phyloP scores from a whole-genome alignment of 2,329 filamentous ascomycete genomes.

The Cadophora luteo-olivacea region DNA sequence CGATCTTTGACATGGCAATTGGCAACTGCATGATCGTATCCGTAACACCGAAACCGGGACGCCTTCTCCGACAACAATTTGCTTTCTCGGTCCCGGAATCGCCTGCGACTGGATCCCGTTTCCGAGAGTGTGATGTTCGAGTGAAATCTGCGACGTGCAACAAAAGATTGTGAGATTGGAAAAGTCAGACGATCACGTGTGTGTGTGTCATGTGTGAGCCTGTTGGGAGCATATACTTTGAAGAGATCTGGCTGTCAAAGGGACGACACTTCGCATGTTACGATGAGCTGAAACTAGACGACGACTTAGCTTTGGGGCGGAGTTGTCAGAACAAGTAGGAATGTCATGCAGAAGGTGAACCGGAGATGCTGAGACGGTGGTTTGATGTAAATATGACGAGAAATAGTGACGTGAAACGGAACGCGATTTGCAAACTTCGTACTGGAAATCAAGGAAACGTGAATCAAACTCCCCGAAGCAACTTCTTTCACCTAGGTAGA shows the following conservation, averaged over 20 bases:
- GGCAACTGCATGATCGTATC: conserved; percentile 1
- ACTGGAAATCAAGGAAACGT: not conserved
- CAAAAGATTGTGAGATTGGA: not conserved
- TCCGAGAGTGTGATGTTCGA: conserved; percentile 3
- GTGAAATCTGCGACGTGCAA: not conserved
- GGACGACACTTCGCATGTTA: not conserved
- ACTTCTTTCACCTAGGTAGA: not conserved
- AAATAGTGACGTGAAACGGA: not conserved
- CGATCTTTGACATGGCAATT: conserved; percentile 1
- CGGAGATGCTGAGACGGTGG: not conserved
- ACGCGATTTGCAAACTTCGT: conserved; percentile 2
- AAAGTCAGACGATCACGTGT: not conserved
- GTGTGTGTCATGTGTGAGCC: not conserved
- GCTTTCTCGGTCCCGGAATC: conserved; percentile 1
- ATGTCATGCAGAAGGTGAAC: not conserved
- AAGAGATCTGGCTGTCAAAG: not conserved
- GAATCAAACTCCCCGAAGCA: not conserved
- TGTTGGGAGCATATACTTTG: not conserved
- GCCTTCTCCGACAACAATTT: not conserved
- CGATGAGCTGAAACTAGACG: not conserved
- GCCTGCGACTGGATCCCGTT: not conserved
- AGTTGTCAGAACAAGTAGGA: not conserved
- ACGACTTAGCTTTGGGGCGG: not conserved
- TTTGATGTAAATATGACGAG: conserved; percentile 7
- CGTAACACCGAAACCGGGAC: not conserved